A percentile compares a stretch with the other conserved stretches of the same genome.
phyloP scores from a whole-genome alignment of 495 filamentous ascomycete genomes.

The Amphirosellinia nigrospora region DNA sequence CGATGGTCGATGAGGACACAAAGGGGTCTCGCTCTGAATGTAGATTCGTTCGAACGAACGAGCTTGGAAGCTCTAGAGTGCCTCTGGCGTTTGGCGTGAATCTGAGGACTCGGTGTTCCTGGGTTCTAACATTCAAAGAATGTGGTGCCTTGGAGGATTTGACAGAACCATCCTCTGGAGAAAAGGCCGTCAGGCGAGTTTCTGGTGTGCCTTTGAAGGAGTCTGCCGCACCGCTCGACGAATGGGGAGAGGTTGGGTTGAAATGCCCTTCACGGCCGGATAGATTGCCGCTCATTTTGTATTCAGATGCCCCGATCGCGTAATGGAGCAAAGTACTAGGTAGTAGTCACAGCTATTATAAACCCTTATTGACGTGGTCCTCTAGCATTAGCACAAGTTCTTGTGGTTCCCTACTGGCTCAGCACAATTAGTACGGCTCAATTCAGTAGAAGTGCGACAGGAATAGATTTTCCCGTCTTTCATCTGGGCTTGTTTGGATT shows the following conservation, averaged over 20 bases:
- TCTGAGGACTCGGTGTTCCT: slow-evolving; percentile 30
- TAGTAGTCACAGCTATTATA: not conserved
- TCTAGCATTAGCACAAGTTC: not conserved
- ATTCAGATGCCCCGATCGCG: not conserved
- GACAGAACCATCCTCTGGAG: slow-evolving; percentile 61
- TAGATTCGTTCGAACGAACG: slow-evolving; percentile 28
- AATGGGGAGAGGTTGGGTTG: slow-evolving; percentile 61
- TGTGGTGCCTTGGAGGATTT: slow-evolving; percentile 40
- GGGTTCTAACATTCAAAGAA: slow-evolving; percentile 30
- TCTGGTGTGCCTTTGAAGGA: slow-evolving; percentile 68
- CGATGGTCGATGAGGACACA: slow-evolving; percentile 36
- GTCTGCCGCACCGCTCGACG: slow-evolving; percentile 58
- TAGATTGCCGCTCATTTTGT: slow-evolving; percentile 35
- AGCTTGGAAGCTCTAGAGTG: slow-evolving; percentile 26
- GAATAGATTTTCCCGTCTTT: not conserved
- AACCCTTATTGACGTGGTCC: not conserved
- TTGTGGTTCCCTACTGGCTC: not conserved
- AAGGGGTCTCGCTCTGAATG: slow-evolving; percentile 52
- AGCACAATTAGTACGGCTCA: not conserved
- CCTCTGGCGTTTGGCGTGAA: slow-evolving; percentile 30
- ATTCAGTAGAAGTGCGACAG: not conserved
- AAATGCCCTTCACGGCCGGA: slow-evolving; percentile 45
- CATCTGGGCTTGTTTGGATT: not conserved
- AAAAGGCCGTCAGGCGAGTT: slow-evolving; percentile 66
- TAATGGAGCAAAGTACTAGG: not conserved